Evolutionary conservation across 2,329 filamentous ascomycete genomes (phyloP).

Genomic region (Neurospora crassa): DNA sequence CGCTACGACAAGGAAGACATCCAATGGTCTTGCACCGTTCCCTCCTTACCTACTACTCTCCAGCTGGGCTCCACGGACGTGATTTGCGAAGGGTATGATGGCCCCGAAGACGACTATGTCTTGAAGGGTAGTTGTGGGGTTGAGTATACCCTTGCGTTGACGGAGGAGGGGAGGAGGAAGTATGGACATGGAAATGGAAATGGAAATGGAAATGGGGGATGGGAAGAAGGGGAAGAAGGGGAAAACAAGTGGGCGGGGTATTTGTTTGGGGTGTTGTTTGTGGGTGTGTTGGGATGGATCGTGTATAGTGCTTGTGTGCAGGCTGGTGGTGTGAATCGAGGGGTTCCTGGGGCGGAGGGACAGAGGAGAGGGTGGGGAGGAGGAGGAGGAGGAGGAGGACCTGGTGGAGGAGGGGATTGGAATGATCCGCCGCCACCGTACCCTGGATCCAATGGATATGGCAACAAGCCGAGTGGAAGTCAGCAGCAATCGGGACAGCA

Average conservation of each 20-base stretch:
- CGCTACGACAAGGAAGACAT: slow-evolving; percentile 74
- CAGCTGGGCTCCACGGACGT: slow-evolving; percentile 80
- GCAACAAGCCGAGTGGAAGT: not conserved
- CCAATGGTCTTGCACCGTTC: slow-evolving; percentile 77
- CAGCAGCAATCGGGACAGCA: slow-evolving; percentile 18
- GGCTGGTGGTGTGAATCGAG: slow-evolving; percentile 12
- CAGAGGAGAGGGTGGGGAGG: slow-evolving; percentile 35
- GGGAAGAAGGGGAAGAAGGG: slow-evolving; percentile 15
- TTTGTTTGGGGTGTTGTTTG: slow-evolving; percentile 54
- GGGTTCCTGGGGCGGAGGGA: slow-evolving; percentile 25
- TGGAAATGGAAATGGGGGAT: slow-evolving; percentile 24
- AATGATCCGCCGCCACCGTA: slow-evolving; percentile 47
- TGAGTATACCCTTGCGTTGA: slow-evolving; percentile 75
- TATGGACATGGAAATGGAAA: slow-evolving; percentile 41
- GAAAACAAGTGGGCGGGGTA: slow-evolving; percentile 23
- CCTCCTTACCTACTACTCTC: slow-evolving; percentile 46
- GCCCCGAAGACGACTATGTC: slow-evolving; percentile 71
- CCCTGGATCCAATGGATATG: slow-evolving; percentile 20
- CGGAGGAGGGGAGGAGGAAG: slow-evolving; percentile 61
- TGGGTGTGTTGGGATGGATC: slow-evolving; percentile 51
- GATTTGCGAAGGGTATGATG: slow-evolving; percentile 79
- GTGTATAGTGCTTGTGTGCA: slow-evolving; percentile 42
- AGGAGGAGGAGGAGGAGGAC: slow-evolving; percentile 30
- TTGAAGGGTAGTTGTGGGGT: slow-evolving; percentile 88
- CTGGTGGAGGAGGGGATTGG: slow-evolving; percentile 22